A percentile compares a stretch with the other conserved stretches of the same genome.
These are phyloP conservation scores for Lagerstroemia speciosa DNA, from an alignment of 345 rosid species.

Conservation along the genomic window DNA sequence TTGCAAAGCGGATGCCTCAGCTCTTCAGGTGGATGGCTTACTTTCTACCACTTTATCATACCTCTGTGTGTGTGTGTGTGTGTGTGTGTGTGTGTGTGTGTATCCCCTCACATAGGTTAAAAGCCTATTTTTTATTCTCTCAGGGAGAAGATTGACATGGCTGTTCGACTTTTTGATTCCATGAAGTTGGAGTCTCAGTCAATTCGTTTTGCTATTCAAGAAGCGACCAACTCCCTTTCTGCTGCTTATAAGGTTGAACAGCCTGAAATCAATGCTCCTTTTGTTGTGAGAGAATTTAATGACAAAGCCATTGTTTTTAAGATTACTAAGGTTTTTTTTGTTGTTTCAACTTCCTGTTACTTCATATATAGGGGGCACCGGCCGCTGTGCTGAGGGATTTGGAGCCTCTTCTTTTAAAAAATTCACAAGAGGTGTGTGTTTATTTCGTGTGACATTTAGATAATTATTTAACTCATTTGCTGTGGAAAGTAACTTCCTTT, in stretches of 20 bases:
- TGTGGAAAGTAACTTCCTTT: conserved; percentile 12
- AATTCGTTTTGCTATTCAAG: conserved; percentile 72
- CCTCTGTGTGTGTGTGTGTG: background rate
- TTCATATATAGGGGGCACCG: conserved; percentile 6
- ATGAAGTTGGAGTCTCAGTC: conserved; percentile 64
- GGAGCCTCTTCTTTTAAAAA: conserved; percentile 65
- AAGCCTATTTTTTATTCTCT: conserved; percentile 15
- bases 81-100: background rate
- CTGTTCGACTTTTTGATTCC: conserved; percentile 78
- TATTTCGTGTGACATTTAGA: background rate
- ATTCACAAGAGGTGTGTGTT: conserved; percentile 54
- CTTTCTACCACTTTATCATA: background rate
- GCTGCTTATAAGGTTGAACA: conserved; percentile 66
- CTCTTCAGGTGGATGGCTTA: conserved; percentile 56
- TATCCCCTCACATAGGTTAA: conserved; percentile 1
- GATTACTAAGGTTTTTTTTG: background rate
- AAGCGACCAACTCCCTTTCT: conserved; percentile 72
- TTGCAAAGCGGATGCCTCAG: conserved; percentile 83
- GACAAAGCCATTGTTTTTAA: background rate
- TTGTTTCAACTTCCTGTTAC: background rate
- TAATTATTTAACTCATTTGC: background rate
- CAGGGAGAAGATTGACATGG: conserved; percentile 92
- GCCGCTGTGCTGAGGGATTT: conserved; percentile 48
- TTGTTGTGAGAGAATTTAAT: background rate
- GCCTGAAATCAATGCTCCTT: background rate